phyloP scores from a whole-genome alignment of 805 yeast genomes.

The Ogataea populi-albae region DNA sequence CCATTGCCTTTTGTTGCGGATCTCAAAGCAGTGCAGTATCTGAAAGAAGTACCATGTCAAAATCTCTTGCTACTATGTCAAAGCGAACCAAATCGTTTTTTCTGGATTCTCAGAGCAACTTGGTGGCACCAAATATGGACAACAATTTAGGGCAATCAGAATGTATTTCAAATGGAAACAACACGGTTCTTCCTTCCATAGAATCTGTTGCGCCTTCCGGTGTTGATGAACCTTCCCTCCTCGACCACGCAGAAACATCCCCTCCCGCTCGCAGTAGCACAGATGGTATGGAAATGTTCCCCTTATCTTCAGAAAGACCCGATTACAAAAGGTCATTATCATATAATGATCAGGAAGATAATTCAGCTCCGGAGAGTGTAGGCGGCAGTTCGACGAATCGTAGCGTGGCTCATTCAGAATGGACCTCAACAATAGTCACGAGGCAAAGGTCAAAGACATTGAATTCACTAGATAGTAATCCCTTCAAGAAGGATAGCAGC shows the following conservation, averaged over 20 bases:
- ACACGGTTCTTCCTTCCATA: slow-evolving; percentile 8
- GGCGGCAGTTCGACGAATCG: neutral
- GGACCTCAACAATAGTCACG: slow-evolving; percentile 11
- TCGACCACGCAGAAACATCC: too few relatives aligned
- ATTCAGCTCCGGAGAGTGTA: neutral
- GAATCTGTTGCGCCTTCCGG: slow-evolving; percentile 12
- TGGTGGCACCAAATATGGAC: too few relatives aligned
- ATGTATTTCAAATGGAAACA: too few relatives aligned
- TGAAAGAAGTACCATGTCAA: slow-evolving; percentile 10
- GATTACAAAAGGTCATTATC: slow-evolving; percentile 20
- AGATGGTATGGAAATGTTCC: too few relatives aligned
- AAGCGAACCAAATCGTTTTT: slow-evolving; percentile 18
- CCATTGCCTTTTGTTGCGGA: slow-evolving; percentile 6
- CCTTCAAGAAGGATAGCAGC: slow-evolving; percentile 7
- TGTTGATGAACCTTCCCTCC: slow-evolving; percentile 12
- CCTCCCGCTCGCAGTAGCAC: too few relatives aligned
- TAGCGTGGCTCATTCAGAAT: slow-evolving; percentile 1
- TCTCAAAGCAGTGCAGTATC: slow-evolving; percentile 11
- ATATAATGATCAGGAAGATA: slow-evolving; percentile 15
- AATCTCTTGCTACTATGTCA: slow-evolving; percentile 14
- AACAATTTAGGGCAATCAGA: too few relatives aligned
- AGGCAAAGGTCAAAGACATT: slow-evolving; percentile 35
- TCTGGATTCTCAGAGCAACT: slow-evolving; percentile 18
- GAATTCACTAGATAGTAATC: slow-evolving; percentile 24
- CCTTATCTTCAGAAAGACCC: slow-evolving; percentile 16